Percentiles rank a stretch among this genome's conserved stretches.
phyloP scores from a whole-genome alignment of 2,329 filamentous ascomycete species.

The Claviceps digitariae region DNA sequence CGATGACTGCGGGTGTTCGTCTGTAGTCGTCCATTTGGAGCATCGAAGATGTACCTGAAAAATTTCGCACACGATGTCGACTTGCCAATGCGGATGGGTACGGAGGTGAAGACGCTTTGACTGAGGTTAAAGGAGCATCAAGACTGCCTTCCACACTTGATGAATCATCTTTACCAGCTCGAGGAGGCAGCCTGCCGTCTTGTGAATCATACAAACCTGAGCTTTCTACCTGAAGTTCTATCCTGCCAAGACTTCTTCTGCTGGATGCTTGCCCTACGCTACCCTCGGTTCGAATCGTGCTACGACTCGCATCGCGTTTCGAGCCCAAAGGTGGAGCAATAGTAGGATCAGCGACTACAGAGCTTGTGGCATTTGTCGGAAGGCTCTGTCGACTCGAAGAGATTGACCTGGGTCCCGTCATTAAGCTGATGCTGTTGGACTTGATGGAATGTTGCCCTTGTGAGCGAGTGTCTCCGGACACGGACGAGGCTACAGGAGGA shows the following conservation, averaged over 20 bases:
- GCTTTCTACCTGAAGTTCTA: constrained; percentile 25
- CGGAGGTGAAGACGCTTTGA: constrained; percentile 19
- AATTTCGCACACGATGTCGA: constrained; percentile 17
- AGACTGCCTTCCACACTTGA: constrained; percentile 30
- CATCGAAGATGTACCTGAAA: constrained; percentile 22
- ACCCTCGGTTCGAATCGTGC: constrained; percentile 29
- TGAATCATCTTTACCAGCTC: constrained; percentile 28
- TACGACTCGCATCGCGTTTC: constrained; percentile 33
- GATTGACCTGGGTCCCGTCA: constrained; percentile 30
- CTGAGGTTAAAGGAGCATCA: constrained; percentile 31
- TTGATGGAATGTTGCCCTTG: constrained; percentile 31
- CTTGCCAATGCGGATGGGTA: constrained; percentile 22
- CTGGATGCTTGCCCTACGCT: constrained; percentile 21
- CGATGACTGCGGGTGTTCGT: constrained; percentile 37
- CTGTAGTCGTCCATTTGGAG: constrained; percentile 24
- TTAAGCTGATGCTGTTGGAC: constrained; percentile 32
- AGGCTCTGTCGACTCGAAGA: constrained; percentile 25
- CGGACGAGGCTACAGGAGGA: constrained; percentile 20
- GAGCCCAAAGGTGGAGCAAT: constrained; percentile 37
- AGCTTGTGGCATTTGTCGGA: constrained; percentile 28
- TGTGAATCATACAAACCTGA: constrained; percentile 25
- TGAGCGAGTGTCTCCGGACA: constrained; percentile 25
- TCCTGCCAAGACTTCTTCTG: constrained; percentile 30
- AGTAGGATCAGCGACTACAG: constrained; percentile 27
- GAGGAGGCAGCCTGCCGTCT: constrained; percentile 21